phyloP scores from a whole-genome alignment of 805 yeast species.

The Candida stauntonica region DNA sequence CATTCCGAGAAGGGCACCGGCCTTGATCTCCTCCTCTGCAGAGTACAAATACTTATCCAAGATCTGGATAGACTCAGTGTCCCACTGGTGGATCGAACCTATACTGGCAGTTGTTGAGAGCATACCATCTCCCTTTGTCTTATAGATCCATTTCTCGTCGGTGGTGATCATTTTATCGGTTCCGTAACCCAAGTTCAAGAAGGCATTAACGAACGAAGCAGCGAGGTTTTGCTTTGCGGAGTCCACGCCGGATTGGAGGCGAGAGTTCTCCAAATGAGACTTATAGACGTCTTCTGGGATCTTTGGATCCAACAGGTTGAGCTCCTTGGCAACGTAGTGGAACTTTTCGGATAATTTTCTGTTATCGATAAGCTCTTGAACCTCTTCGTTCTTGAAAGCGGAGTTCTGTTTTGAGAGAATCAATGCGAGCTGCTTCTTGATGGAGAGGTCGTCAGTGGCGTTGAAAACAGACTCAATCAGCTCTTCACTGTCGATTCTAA shows the following conservation, averaged over 20 bases:
- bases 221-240: conserved; percentile 95
- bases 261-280: conserved; percentile 75
- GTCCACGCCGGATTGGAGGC: conserved; percentile 61
- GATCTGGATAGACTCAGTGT: conserved; percentile 84
- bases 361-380: conserved; percentile 83
- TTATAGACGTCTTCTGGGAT: conserved; percentile 94
- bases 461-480: conserved; percentile 76
- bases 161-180: conserved; percentile 75
- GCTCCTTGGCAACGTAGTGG: conserved; percentile 75
- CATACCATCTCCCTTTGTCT: conserved; percentile 91
- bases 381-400: conserved; percentile 66
- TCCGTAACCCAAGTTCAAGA: conserved; percentile 88
- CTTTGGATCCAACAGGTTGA: conserved; percentile 84
- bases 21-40: conserved; percentile 80
- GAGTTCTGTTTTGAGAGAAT: conserved; percentile 84
- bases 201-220: conserved; percentile 88
- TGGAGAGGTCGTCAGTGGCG: conserved; percentile 66
- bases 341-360: conserved; percentile 73
- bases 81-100: conserved; percentile 91
- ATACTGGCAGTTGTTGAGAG: conserved; percentile 85
- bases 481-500: conserved; percentile 78
- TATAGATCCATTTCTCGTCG: conserved; percentile 85
- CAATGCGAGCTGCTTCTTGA: conserved; percentile 89
- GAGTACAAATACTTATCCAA: conserved; percentile 87
- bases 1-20: conserved; percentile 95